phyloP scores from a whole-genome alignment of 2,329 filamentous ascomycete genomes.

The Daldinia sp. region DNA sequence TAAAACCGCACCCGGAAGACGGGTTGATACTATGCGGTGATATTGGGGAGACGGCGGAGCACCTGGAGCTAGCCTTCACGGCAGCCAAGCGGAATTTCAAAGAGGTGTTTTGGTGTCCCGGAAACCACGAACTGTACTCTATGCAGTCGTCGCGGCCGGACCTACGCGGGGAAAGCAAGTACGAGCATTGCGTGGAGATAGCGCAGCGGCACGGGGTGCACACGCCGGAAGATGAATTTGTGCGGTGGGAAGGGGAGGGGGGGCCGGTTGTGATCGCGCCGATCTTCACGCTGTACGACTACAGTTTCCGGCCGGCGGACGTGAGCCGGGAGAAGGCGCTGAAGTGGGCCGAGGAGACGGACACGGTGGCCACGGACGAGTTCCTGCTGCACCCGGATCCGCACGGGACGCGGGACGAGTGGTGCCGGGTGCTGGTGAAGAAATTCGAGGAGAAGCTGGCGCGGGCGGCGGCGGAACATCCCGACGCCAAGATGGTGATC shows the following conservation, averaged over 20 bases:
- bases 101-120: constrained; percentile 63
- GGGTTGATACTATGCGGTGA: constrained; percentile 51
- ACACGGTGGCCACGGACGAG: constrained; percentile 51
- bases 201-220: constrained; percentile 60
- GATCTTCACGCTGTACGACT: constrained; percentile 68
- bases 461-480: constrained; percentile 33
- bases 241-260: constrained; percentile 61
- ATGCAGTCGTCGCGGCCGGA: constrained; percentile 47
- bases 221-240: constrained; percentile 65
- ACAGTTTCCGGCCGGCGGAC: constrained; percentile 61
- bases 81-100: constrained; percentile 45
- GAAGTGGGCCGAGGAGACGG: constrained; percentile 49
- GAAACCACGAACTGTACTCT: constrained; percentile 67
- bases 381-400: constrained; percentile 50
- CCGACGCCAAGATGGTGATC: constrained; percentile 44
- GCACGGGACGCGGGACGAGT: constrained; percentile 46
- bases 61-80: constrained; percentile 48
- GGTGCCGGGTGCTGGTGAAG: constrained; percentile 46
- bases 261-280: constrained; percentile 59
- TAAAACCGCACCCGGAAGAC: constrained; percentile 48
- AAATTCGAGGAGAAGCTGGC: constrained; percentile 43
- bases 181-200: constrained; percentile 61
- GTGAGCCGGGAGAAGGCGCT: constrained; percentile 57
- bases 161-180: constrained; percentile 60
- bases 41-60: constrained; percentile 49